Conservation (phyloP, 2,329 filamentous ascomycete species). For the Botrytis fabae region DNA sequence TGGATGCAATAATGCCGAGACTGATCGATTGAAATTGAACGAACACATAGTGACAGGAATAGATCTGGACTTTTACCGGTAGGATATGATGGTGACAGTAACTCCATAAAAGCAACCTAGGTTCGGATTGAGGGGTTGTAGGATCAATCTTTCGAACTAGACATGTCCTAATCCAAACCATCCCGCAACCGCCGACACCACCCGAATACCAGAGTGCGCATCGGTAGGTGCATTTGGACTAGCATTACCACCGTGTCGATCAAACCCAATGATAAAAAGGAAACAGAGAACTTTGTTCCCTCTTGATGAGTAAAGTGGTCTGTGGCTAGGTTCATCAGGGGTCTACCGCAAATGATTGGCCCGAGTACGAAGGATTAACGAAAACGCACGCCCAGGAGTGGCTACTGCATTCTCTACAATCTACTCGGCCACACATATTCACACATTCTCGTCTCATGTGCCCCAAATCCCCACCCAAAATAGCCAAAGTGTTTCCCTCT, state of each 20-base stretch:
- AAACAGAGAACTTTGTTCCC: background rate
- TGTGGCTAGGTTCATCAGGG: slow-evolving; percentile 1
- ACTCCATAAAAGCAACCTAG: background rate
- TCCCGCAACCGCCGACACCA: background rate
- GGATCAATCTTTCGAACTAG: background rate
- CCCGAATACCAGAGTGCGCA: background rate
- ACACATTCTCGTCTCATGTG: slow-evolving; percentile 1
- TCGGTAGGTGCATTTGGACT: background rate
- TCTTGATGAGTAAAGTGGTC: slow-evolving; percentile 12
- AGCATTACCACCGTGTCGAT: background rate
- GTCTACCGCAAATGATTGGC: slow-evolving; percentile 7
- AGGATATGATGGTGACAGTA: background rate
- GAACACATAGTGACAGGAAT: slow-evolving; percentile 15
- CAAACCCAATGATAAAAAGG: background rate
- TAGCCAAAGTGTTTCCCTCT: background rate
- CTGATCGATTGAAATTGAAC: background rate
- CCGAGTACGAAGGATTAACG: slow-evolving; percentile 18
- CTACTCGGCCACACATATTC: slow-evolving; percentile 16
- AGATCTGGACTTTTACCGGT: slow-evolving; percentile 7
- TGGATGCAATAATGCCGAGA: slow-evolving; percentile 15
- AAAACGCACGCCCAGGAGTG: slow-evolving; percentile 8
- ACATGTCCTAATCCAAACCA: background rate
- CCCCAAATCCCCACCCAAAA: slow-evolving; percentile 5
- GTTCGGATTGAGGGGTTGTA: background rate
- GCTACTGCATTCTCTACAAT: slow-evolving; percentile 14